Evolutionary conservation across 1,139 yeast species (phyloP).

Genomic region (Candida albicans): DNA sequence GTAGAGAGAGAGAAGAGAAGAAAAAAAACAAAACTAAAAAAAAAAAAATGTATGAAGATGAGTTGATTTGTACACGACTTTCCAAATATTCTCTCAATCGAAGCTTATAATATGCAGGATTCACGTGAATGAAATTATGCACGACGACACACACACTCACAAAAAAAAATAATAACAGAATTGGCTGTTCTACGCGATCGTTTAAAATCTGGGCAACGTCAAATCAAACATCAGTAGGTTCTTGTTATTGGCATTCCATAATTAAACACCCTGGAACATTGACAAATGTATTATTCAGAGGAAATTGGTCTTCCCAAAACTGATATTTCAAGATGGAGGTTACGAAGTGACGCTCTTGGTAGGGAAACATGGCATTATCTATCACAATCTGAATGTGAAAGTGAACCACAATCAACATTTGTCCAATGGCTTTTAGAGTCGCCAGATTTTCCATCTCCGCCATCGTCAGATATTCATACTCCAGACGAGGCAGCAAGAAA

Average conservation of each 20-base stretch:
- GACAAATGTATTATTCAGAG: slow-evolving; percentile 55
- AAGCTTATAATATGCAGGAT: neutral
- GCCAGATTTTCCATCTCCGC: slow-evolving; percentile 46
- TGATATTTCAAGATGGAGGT: slow-evolving; percentile 74
- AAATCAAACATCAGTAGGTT: neutral
- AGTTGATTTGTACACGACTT: neutral
- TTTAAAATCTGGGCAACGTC: neutral
- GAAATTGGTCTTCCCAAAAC: slow-evolving; percentile 62
- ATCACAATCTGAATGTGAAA: slow-evolving; percentile 25
- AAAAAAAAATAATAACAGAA: neutral
- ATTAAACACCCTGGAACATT: too few species aligned
- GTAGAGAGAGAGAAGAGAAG: neutral
- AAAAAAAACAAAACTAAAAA: neutral
- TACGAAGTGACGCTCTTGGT: slow-evolving; percentile 69
- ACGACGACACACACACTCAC: neutral
- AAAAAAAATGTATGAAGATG: neutral
- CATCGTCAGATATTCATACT: slow-evolving; percentile 29
- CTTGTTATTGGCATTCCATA: too few species aligned
- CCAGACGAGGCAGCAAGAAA: slow-evolving; percentile 68
- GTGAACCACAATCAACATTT: slow-evolving; percentile 56
- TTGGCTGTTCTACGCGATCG: neutral
- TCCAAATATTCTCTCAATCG: neutral
- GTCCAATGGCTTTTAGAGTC: slow-evolving; percentile 57
- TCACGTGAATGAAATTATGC: neutral
- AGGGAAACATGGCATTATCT: slow-evolving; percentile 81